Evolutionary conservation across 257 asterid species (phyloP).

Genomic region (Solanum appendiculatum): DNA sequence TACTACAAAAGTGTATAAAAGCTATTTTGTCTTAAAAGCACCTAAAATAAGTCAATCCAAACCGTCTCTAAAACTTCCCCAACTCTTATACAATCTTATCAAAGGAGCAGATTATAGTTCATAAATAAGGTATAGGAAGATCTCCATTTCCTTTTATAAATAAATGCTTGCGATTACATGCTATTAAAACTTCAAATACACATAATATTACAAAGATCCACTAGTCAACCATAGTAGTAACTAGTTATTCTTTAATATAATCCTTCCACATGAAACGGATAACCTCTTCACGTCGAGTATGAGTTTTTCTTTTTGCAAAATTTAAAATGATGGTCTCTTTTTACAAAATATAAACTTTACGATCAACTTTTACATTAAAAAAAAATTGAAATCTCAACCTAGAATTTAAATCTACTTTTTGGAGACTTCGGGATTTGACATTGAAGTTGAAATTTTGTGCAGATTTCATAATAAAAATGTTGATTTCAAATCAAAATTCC

Average conservation of each 20-base stretch:
- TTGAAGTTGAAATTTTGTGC: neutral
- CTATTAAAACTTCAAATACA: neutral
- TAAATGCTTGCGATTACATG: neutral
- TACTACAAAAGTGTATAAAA: neutral
- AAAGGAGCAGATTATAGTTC: neutral
- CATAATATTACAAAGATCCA: neutral
- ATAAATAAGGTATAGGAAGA: neutral
- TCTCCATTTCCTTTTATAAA: neutral
- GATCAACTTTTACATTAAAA: neutral
- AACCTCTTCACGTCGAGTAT: neutral
- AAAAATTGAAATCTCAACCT: neutral
- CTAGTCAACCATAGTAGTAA: neutral
- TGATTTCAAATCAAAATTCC: neutral
- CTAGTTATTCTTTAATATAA: neutral
- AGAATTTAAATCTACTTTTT: neutral
- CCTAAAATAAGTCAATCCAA: neutral
- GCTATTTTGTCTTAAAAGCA: neutral
- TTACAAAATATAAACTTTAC: neutral
- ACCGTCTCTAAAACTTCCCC: neutral
- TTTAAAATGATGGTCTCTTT: neutral
- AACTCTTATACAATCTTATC: neutral
- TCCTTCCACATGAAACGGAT: neutral
- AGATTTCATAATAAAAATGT: neutral
- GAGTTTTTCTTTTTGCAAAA: neutral
- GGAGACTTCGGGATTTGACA: neutral